Evolutionary conservation across 2,329 filamentous ascomycete genomes (phyloP).

Genomic region (Alternaria rosae): DNA sequence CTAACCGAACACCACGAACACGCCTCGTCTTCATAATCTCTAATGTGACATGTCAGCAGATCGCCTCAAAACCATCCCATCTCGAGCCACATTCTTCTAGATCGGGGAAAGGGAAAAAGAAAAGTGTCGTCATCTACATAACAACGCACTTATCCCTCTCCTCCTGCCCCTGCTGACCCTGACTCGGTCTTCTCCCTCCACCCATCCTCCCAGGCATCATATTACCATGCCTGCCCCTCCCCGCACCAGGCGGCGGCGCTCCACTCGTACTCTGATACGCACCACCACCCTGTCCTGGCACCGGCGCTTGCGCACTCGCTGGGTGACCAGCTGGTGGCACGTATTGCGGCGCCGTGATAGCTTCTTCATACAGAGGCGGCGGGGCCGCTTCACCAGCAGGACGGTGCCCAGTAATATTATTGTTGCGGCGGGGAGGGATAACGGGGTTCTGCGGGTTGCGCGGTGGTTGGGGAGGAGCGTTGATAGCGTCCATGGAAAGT

Average conservation of each 20-base stretch:
- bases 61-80: neutral
- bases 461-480: constrained; percentile 47
- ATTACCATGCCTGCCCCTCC: neutral
- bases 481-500: constrained; percentile 74
- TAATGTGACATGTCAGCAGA: neutral
- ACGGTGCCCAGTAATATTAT: constrained; percentile 47
- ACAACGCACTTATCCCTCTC: constrained; percentile 45
- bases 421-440: constrained; percentile 56
- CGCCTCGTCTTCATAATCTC: neutral
- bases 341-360: constrained; percentile 64
- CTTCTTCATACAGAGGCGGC: constrained; percentile 72
- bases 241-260: constrained; percentile 17
- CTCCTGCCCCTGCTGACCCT: constrained; percentile 14
- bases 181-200: neutral
- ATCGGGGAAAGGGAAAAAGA: neutral
- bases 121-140: constrained; percentile 30
- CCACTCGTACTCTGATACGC: constrained; percentile 33
- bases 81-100: no score
- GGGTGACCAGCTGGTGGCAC: constrained; percentile 58
- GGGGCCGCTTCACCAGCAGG: constrained; percentile 59
- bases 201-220: constrained; percentile 21
- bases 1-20: neutral
- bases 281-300: constrained; percentile 34
- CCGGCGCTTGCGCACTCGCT: constrained; percentile 46
- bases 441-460: constrained; percentile 50